Percentiles rank a stretch among this genome's conserved stretches.
Conservation (phyloP, 169 alveolate species). For the Eimeria tenella region DNA sequence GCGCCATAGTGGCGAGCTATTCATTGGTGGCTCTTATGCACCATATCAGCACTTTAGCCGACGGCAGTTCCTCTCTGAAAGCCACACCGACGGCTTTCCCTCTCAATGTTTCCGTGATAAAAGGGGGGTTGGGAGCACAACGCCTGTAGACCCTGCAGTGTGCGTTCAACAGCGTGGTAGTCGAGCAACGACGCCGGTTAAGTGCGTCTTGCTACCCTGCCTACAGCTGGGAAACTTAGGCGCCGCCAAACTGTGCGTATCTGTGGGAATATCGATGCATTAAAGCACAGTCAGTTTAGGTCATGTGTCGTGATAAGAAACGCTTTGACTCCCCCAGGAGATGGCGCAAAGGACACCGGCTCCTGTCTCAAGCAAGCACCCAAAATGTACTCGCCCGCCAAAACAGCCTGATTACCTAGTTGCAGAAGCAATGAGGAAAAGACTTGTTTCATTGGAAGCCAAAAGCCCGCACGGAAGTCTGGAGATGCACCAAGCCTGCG, state of each 20-base stretch:
- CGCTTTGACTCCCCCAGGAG: background rate
- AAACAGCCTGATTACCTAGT: background rate
- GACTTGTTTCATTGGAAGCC: background rate
- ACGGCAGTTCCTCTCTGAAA: slow-evolving; percentile 14
- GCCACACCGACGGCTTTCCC: slow-evolving; percentile 64
- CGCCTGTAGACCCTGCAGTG: too few relatives aligned
- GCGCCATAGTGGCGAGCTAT: slow-evolving; percentile 77
- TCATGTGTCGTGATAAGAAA: slow-evolving; percentile 34
- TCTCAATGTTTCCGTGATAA: background rate
- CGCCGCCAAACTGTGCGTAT: too few relatives aligned
- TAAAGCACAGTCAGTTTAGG: background rate
- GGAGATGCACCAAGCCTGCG: background rate
- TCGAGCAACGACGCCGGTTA: too few relatives aligned
- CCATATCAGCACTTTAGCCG: slow-evolving; percentile 68
- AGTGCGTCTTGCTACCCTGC: too few relatives aligned
- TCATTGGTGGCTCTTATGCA: slow-evolving; percentile 72
- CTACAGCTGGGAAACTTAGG: too few relatives aligned
- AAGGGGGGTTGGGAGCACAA: background rate
- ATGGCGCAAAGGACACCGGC: background rate
- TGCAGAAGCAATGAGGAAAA: background rate
- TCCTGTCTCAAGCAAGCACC: slow-evolving; percentile 16
- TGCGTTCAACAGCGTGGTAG: too few relatives aligned
- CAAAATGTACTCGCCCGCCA: background rate
- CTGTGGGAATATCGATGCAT: background rate
- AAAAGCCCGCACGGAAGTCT: background rate